Evolutionary conservation across 2,329 filamentous ascomycete genomes (phyloP).

Genomic region (Fusarium bactridioides): DNA sequence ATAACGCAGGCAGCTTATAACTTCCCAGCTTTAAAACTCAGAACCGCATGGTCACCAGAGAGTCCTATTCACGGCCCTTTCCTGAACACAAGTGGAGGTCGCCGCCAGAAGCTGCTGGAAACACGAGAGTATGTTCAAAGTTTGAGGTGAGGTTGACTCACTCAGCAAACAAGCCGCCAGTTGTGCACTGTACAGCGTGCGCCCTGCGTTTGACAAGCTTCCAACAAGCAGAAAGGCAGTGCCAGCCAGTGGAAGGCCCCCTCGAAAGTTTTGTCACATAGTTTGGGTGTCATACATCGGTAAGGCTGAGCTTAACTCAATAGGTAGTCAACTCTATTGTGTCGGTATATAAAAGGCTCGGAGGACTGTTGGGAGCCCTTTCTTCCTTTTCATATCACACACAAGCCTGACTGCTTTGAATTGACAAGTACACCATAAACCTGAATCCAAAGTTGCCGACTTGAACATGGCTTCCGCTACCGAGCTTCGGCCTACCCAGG

Average conservation of each 20-base stretch:
- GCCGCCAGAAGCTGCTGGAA: not conserved
- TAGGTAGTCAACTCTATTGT: not conserved
- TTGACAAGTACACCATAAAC: not conserved
- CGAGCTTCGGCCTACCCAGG: constrained; percentile 37
- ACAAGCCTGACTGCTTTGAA: not conserved
- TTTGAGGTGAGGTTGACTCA: constrained; percentile 16
- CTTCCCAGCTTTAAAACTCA: not conserved
- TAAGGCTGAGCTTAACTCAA: constrained; percentile 21
- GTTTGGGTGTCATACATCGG: constrained; percentile 14
- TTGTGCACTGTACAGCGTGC: not conserved
- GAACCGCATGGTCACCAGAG: not conserved
- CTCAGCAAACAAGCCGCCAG: not conserved
- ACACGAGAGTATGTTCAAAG: not conserved
- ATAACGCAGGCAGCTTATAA: too few relatives aligned
- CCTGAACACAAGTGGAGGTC: not conserved
- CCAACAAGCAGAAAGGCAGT: not conserved
- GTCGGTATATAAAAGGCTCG: constrained; percentile 8
- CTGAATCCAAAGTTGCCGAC: not conserved
- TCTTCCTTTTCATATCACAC: not conserved
- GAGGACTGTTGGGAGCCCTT: not conserved
- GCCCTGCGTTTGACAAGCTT: constrained; percentile 35
- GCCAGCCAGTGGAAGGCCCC: not conserved
- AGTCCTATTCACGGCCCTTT: not conserved
- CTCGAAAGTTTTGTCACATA: not conserved
- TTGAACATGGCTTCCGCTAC: constrained; percentile 46